phyloP scores from a whole-genome alignment of 352 stramenopile species.

The Phytopythium boreale region DNA sequence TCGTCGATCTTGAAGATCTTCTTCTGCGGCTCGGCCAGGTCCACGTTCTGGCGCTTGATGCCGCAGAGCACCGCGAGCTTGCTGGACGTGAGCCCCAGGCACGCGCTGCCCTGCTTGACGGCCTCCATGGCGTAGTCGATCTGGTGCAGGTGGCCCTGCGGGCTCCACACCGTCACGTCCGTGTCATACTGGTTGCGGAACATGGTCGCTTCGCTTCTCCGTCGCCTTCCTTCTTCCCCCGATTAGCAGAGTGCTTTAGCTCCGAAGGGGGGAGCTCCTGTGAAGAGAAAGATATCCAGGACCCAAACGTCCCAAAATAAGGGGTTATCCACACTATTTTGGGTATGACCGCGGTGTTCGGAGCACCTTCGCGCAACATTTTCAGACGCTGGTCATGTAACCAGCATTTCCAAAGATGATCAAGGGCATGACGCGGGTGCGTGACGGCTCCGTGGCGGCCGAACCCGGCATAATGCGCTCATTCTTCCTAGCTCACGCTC shows the following conservation, averaged over 20 bases:
- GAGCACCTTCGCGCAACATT: background rate
- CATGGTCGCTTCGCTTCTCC: constrained; percentile 59
- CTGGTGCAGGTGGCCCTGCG: constrained; percentile 98
- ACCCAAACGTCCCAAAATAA: background rate
- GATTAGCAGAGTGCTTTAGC: background rate
- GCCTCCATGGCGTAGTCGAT: constrained; percentile 97
- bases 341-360: background rate
- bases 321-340: background rate
- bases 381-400: background rate
- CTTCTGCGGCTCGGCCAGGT: constrained; percentile 96
- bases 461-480: too few relatives aligned
- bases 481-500: background rate
- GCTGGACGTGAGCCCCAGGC: constrained; percentile 93
- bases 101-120: constrained; percentile 95
- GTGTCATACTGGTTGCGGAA: constrained; percentile 99
- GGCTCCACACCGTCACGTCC: constrained; percentile 99
- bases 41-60: constrained; percentile 82
- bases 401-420: background rate
- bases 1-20: constrained; percentile 99
- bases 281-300: constrained; percentile 3
- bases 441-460: background rate
- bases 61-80: constrained; percentile 93
- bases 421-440: constrained; percentile 12
- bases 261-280: background rate
- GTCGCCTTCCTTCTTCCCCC: background rate